phyloP scores from a whole-genome alignment of 306 rosid genomes.

The Fagus sylvatica region DNA sequence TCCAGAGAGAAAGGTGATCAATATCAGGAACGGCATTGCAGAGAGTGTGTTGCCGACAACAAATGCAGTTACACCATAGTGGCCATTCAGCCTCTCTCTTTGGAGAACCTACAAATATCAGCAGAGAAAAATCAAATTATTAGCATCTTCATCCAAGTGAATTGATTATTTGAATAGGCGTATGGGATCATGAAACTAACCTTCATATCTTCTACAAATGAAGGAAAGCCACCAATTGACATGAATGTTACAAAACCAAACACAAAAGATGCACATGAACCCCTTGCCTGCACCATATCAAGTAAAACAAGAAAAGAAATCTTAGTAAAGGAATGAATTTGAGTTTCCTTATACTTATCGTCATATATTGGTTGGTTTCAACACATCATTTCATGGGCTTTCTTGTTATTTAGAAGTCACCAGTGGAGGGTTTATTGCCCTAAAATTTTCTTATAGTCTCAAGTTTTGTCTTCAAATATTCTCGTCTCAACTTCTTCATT shows the following conservation, averaged over 20 bases:
- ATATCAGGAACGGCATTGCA: constrained; percentile 79
- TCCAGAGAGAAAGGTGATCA: constrained; percentile 88
- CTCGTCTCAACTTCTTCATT: not conserved
- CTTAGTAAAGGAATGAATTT: constrained; percentile 12
- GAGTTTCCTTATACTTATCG: not conserved
- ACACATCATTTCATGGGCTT: too few relatives aligned
- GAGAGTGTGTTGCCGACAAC: constrained; percentile 87
- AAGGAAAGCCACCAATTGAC: constrained; percentile 98
- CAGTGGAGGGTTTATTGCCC: too few relatives aligned
- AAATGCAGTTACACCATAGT: constrained; percentile 84
- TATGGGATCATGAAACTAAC: constrained; percentile 26
- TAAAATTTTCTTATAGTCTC: too few relatives aligned
- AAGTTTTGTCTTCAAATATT: not conserved
- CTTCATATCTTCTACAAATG: constrained; percentile 99
- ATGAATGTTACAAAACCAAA: constrained; percentile 94
- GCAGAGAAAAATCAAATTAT: not conserved
- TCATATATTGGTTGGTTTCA: not conserved
- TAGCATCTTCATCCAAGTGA: not conserved
- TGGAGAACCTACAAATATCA: constrained; percentile 70
- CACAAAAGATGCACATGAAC: constrained; percentile 96
- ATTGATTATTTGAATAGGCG: not conserved
- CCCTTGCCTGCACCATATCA: constrained; percentile 70
- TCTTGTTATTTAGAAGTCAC: too few relatives aligned
- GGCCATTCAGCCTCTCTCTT: constrained; percentile 95
- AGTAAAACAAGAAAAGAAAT: constrained; percentile 4